A percentile compares a stretch with the other conserved stretches of the same genome.
Conservation (phyloP, 345 rosid genomes). For the Dipteronia sinensis region DNA sequence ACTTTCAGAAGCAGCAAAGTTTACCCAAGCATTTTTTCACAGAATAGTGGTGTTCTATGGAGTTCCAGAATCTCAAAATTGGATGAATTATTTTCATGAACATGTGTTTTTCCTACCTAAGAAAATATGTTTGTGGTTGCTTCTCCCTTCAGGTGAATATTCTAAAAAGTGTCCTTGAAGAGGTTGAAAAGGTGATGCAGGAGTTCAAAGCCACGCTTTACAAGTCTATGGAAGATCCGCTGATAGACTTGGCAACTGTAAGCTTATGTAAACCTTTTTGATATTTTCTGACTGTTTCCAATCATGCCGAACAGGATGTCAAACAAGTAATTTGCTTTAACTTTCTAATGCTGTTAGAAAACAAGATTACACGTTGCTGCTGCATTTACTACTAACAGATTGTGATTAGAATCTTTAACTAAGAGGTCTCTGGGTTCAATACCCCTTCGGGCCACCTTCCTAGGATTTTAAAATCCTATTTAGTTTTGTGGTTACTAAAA, state of each 20-base stretch:
- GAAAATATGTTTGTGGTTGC: background rate
- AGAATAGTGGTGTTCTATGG: background rate
- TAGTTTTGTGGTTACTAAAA: background rate
- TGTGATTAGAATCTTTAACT: background rate
- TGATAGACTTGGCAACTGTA: slow-evolving; percentile 84
- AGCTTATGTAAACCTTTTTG: slow-evolving; percentile 28
- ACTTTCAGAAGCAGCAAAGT: background rate
- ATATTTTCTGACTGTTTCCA: slow-evolving; percentile 5
- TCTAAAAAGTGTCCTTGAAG: slow-evolving; percentile 96
- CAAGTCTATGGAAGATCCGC: slow-evolving; percentile 97
- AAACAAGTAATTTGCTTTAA: background rate
- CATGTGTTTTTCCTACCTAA: background rate
- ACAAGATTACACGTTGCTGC: background rate
- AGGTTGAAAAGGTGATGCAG: slow-evolving; percentile 96
- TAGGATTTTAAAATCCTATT: background rate
- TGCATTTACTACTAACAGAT: background rate
- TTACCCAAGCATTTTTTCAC: background rate
- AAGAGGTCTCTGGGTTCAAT: background rate
- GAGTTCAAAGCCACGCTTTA: slow-evolving; percentile 93
- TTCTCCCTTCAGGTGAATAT: slow-evolving; percentile 77
- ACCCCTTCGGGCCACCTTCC: background rate
- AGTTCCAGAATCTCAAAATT: background rate
- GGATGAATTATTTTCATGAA: slow-evolving; percentile 3
- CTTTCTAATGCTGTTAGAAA: slow-evolving; percentile 3
- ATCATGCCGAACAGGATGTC: background rate